Evolutionary conservation across 768 basidiomycete species (phyloP), one percentile per base, ranked within the genome.

Genomic region (Lepiota subincarnata): DNA sequence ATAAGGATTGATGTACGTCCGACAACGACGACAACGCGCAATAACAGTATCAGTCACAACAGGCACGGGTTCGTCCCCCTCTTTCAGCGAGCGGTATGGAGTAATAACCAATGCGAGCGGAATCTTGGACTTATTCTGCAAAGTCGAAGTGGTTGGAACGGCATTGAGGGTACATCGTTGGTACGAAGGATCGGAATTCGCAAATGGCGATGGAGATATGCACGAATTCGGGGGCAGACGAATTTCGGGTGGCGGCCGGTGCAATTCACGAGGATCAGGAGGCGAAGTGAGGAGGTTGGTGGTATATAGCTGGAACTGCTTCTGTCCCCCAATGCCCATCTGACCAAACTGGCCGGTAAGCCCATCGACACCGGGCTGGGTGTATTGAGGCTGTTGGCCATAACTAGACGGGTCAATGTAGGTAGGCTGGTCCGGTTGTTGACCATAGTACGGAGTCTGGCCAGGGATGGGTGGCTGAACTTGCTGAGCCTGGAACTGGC

Each of bases 1-100:
- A 64, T 89, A 98, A 3, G 96, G 94, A 65, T 98, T 96, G 70
- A 98, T 98, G 72, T 98, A 98, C 34, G 93, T 88, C 65, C 96
- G 83, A 76, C 96, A 98, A 16, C 96, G 82, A 57, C 96, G 81
- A 73, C 96, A 98, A 40, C 96, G 87, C 39, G 96, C 95, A 62
- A 98, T 98, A 40, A 98, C 89, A 0, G 90, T 92, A 66, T 98
- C 96, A 0, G 88, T 83, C 7, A 98, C 83, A 37, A 98, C 77
- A n/a, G 93, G 92, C 18, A 98, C 91, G 1, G 82, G 79, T 38
- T 86, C 83, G 54, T 93, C 87, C 40, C 87, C 94, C 64, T 83
- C 86, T 60, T 91, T 86, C 55, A 94, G 67, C 0, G 88, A 85
- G 31, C 95, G 85, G 68, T 96, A 94, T 0, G 96, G 96, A 0